Evolutionary conservation across 805 yeast genomes (phyloP).

Genomic region (Groenewaldozyma tartarivorans): DNA sequence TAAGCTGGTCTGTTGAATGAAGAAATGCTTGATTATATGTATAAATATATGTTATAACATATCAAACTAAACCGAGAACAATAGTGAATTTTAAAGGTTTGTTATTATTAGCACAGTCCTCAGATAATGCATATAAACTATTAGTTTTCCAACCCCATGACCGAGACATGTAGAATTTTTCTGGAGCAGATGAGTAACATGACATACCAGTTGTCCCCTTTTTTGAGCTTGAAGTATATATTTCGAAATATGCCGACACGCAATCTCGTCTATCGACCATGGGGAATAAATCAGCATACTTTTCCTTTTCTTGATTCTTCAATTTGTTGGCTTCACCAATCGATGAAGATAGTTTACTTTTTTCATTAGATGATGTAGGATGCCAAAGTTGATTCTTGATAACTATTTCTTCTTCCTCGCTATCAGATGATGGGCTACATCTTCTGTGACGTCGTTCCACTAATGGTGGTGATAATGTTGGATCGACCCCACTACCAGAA

Average conservation of each 20-base stretch:
- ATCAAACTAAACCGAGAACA: slow-evolving; percentile 36
- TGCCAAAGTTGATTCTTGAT: background rate
- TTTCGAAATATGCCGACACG: slow-evolving; percentile 42
- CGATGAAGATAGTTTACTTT: background rate
- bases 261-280: slow-evolving; percentile 33
- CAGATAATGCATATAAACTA: slow-evolving; percentile 43
- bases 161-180: slow-evolving; percentile 42
- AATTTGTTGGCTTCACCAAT: background rate
- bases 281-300: background rate
- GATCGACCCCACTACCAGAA: background rate
- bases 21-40: slow-evolving; percentile 5
- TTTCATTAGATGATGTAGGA: background rate
- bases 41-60: no score
- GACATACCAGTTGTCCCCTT: slow-evolving; percentile 37
- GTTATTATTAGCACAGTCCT: slow-evolving; percentile 39
- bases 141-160: slow-evolving; percentile 58
- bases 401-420: background rate
- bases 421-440: background rate
- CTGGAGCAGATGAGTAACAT: slow-evolving; percentile 48
- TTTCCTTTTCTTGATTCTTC: no score
- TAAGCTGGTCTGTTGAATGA: slow-evolving; percentile 75
- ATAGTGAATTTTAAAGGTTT: slow-evolving; percentile 41
- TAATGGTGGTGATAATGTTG: background rate
- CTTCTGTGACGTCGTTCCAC: no score
- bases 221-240: slow-evolving; percentile 46